A percentile compares a stretch with the other conserved stretches of the same genome.
Evolutionary conservation across 345 rosid species (phyloP).

Genomic region (Rhizophora apiculata): DNA sequence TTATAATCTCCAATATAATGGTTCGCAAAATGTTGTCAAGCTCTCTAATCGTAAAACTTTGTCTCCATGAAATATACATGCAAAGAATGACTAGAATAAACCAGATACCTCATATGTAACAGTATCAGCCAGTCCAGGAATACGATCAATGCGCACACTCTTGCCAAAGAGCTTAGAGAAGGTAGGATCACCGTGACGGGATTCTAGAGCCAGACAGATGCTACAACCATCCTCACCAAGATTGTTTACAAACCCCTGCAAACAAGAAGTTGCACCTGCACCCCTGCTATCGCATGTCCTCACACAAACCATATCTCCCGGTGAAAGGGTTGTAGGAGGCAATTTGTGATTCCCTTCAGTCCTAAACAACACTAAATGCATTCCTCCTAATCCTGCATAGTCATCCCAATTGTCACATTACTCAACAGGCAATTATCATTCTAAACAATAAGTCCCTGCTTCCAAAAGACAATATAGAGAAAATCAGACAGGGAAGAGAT

Average conservation of each 20-base stretch:
- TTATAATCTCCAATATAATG: background rate
- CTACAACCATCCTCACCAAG: conserved; percentile 96
- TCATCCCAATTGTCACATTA: conserved; percentile 20
- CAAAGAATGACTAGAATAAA: conserved; percentile 1
- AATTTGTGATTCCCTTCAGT: conserved; percentile 79
- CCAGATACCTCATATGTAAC: conserved; percentile 79
- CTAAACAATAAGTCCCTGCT: background rate
- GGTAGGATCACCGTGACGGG: conserved; percentile 95
- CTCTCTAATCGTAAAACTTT: background rate
- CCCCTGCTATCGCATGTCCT: conserved; percentile 83
- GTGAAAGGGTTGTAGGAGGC: conserved; percentile 91
- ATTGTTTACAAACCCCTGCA: conserved; percentile 89
- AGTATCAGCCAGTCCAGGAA: conserved; percentile 89
- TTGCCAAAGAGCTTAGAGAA: conserved; percentile 95
- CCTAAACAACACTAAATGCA: conserved; percentile 86
- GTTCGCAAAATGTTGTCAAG: background rate
- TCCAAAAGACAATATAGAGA: conserved; percentile 7
- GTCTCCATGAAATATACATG: background rate
- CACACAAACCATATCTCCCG: conserved; percentile 98
- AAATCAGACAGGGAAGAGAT: conserved; percentile 14
- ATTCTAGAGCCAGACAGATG: conserved; percentile 86
- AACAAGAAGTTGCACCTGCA: conserved; percentile 79
- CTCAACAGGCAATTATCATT: background rate
- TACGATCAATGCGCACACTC: conserved; percentile 85
- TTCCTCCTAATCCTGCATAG: conserved; percentile 81